Base-by-base conservation (phyloP, 2,329 filamentous ascomycete species). In the Penicillium sp. region DNA sequence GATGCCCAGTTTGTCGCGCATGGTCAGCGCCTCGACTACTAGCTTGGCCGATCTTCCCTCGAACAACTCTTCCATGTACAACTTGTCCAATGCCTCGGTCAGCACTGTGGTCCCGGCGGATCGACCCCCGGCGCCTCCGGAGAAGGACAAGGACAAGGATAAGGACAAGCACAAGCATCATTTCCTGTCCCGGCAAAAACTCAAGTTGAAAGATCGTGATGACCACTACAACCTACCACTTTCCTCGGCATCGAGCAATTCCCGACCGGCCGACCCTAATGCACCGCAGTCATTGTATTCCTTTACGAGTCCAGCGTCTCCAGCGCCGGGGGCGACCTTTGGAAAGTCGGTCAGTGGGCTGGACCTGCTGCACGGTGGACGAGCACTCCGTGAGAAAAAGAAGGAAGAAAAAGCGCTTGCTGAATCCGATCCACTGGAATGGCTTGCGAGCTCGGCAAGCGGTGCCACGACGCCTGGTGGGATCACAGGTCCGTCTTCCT, bases 301-400 rank as follows among this genome's bases (percentile, higher is more conserved):
- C 0, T 86, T 86, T 58, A 77, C 79, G 1, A 54, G 53, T 12
- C 82, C 83, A 1, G 77, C 82, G 3, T 84, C 82, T 2, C 82
- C 82, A 4, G 77, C 76, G 7, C 76, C 79, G 32, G 73, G 75
- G n/a, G 76, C 72, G 6, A 69, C 77, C 1, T 95, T 97, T 65
- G 78, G 84, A 34, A 94, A 93, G 70, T 86, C 85, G 3, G 86
- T 93, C 62, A 91, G 86, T 50, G 86, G 86, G 0, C 73, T 91
- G 38, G 88, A 91, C 66, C 72, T 91, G 26, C 77, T 88, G 44
- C 87, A 91, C 69, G 88, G 85, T 37, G 87, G 84, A 1, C 79
- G 85, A 37, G 86, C 84, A 5, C 69, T 90, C 39, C 80, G 86
- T 34, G 89, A 95, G 63, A 95, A 91, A 74, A 86, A 85, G 66